These are phyloP conservation scores for Pyracantha coccinea DNA, from an alignment of 331 rosid species.

Conservation along the genomic window DNA sequence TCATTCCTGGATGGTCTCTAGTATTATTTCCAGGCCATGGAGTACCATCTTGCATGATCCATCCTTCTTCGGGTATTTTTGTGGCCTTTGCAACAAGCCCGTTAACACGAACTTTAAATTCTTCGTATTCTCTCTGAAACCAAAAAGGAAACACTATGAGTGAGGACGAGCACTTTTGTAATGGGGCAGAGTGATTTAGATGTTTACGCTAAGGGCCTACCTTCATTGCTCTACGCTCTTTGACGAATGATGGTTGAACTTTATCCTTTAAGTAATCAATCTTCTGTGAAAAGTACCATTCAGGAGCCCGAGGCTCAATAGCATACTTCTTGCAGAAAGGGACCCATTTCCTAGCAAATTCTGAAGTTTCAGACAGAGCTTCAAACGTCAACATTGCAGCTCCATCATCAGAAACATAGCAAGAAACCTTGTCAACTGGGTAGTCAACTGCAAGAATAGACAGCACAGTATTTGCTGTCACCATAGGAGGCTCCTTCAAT, in stretches of 20 bases:
- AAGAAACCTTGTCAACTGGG: constrained; percentile 36
- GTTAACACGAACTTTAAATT: constrained; percentile 83
- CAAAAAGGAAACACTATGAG: constrained; percentile 5
- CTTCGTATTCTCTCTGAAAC: constrained; percentile 91
- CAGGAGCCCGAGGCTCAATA: constrained; percentile 97
- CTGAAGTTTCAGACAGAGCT: constrained; percentile 88
- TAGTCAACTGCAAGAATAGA: constrained; percentile 95
- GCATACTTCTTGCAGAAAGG: constrained; percentile 82
- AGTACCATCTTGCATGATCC: constrained; percentile 99
- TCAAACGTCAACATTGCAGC: constrained; percentile 98
- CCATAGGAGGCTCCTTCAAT: constrained; percentile 95
- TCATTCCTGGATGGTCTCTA: constrained; percentile 99
- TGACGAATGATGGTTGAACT: constrained; percentile 92
- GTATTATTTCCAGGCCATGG: constrained; percentile 99
- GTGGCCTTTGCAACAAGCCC: constrained; percentile 84
- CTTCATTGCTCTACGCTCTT: constrained; percentile 99
- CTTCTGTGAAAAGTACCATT: constrained; percentile 89
- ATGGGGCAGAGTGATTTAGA: neutral
- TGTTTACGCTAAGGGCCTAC: constrained; percentile 24
- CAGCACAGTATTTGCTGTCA: constrained; percentile 93
- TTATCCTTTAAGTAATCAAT: constrained; percentile 94
- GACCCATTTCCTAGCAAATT: constrained; percentile 96
- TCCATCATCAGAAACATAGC: constrained; percentile 90
- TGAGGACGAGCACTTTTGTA: neutral
- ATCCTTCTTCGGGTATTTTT: constrained; percentile 96